These are phyloP conservation scores for Populus deltoides DNA, from an alignment of 345 rosid species.

Conservation along the genomic window DNA sequence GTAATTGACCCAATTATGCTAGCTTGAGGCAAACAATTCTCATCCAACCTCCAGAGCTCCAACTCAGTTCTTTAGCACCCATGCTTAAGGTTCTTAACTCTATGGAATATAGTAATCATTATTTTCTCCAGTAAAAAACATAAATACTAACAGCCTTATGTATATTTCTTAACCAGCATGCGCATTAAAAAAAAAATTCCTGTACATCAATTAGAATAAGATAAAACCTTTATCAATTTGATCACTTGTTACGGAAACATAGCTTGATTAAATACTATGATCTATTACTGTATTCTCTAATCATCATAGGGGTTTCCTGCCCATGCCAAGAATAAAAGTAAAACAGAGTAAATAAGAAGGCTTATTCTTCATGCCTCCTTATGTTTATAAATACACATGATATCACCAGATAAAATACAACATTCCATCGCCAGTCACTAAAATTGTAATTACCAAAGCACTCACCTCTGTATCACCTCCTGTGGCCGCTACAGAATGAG, in stretches of 20 bases:
- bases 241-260: neutral
- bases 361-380: neutral
- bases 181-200: neutral
- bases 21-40: neutral
- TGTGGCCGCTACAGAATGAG: conserved; percentile 82
- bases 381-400: neutral
- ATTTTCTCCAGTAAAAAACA: neutral
- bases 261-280: neutral
- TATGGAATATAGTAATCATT: neutral
- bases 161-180: neutral
- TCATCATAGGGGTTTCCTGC: neutral
- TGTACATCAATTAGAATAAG: neutral
- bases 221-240: neutral
- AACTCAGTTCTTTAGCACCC: neutral
- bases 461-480: conserved; percentile 81
- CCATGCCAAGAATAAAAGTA: neutral
- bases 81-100: neutral
- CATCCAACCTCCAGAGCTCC: neutral
- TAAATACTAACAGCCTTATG: neutral
- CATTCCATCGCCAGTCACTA: no score
- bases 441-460: neutral
- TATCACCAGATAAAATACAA: neutral
- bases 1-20: neutral
- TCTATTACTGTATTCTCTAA: neutral
- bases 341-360: neutral